Evolutionary conservation across 495 filamentous ascomycete species (phyloP), one percentile per base, ranked within the genome.

Genomic region (Lasiosphaeriaceae sp.): DNA sequence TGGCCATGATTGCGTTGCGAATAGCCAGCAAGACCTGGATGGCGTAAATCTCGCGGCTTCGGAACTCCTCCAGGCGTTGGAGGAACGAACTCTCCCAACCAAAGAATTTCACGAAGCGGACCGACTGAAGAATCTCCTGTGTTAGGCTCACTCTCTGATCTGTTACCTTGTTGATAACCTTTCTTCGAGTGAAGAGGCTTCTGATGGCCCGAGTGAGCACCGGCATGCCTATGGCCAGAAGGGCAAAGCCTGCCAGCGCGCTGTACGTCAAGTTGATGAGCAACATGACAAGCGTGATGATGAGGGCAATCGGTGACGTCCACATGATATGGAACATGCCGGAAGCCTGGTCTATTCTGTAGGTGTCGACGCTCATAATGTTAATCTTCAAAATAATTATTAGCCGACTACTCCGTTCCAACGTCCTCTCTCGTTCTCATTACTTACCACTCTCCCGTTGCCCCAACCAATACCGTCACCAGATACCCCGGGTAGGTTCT

Each of bases 101-200:
- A 66, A 96, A 97, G 72, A 82, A 96, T 70, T 97, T 97, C 68
- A 97, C 92, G 63, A 97, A 97, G 17, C 91, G 82, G 46, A 96
- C 92, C 1, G 88, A 88, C 57, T 91, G 87, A 20, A 97, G 68
- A 34, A 97, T 95, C 65, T 97, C 93, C 66, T 97, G 93, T 0
- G 92, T 97, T 35, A 97, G 75, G 47, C 87, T 86, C 7, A 97
- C 92, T 43, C 93, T 80, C 69, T 90, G 87, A 70, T 97, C 93
- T 6, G 93, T 97, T 57, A 96, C 82, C 64, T 90, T 90, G 75
- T 96, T 96, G 76, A 96, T 96, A 34, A 70, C 78, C 62, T 81
- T 80, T 63, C 93, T 81, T 23, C 89, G 82, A 7, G 60, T 71
- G 64, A 96, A 87, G 16, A 97, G 76, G 45, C 72, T 75, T 52